phyloP scores from a whole-genome alignment of 805 yeast species.

The Ogataea ramenticola region DNA sequence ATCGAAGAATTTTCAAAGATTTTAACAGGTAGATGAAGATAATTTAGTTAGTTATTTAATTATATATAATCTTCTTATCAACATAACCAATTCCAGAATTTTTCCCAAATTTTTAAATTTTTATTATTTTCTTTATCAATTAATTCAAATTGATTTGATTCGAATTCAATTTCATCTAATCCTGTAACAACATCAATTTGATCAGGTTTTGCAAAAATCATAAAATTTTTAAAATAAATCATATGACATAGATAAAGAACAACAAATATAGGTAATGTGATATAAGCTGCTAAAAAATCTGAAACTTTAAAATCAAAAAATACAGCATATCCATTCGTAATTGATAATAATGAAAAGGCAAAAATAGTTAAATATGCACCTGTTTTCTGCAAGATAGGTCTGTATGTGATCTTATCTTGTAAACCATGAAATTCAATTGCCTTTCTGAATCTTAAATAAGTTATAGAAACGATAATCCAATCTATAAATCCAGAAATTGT shows the following conservation, averaged over 20 bases:
- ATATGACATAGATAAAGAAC: constrained; percentile 53
- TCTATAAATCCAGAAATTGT: constrained; percentile 63
- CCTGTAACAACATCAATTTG: constrained; percentile 58
- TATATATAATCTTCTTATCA: constrained; percentile 35
- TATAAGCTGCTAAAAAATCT: constrained; percentile 61
- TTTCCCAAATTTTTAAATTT: constrained; percentile 32
- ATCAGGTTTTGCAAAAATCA: constrained; percentile 42
- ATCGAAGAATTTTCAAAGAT: constrained; percentile 94
- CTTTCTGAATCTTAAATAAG: constrained; percentile 57
- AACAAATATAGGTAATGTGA: constrained; percentile 52
- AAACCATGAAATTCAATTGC: constrained; percentile 48
- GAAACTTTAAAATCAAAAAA: constrained; percentile 39
- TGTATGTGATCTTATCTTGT: constrained; percentile 50
- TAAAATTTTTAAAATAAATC: constrained; percentile 35
- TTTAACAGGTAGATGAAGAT: constrained; percentile 25
- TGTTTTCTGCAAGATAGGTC: constrained; percentile 48
- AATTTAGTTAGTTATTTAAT: too few species aligned
- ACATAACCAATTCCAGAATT: constrained; percentile 45
- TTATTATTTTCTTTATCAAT: constrained; percentile 15
- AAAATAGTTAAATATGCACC: constrained; percentile 44
- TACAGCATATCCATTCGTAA: constrained; percentile 60
- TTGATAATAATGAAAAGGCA: constrained; percentile 36
- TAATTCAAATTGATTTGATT: constrained; percentile 26
- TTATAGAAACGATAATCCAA: constrained; percentile 50
- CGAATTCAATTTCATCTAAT: constrained; percentile 50